phyloP scores from a whole-genome alignment of 176 grass and related monocot genomes.

The Melocanna baccifera region DNA sequence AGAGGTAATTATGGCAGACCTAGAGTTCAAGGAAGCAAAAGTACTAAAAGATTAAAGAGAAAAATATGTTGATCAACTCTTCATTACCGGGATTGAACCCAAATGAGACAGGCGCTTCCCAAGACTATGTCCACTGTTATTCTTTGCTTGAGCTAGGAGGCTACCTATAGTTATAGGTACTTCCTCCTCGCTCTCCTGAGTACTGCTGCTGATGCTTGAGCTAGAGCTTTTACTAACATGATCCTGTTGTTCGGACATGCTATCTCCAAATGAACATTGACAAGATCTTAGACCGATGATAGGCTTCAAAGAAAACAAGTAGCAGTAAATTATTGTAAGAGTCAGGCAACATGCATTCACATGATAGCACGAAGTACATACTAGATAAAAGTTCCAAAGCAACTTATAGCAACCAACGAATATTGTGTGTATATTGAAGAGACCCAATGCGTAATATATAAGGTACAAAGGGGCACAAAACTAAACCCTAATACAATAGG shows the following conservation, averaged over 20 bases:
- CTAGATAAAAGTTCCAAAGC: too few species aligned
- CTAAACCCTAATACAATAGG: too few species aligned
- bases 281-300: conserved; percentile 14
- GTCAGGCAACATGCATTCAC: neutral
- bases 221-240: conserved; percentile 75
- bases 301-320: conserved; percentile 9
- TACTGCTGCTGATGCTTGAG: conserved; percentile 79
- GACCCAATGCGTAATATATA: too few species aligned
- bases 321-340: neutral
- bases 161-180: conserved; percentile 68
- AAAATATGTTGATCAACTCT: neutral
- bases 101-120: conserved; percentile 86
- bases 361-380: neutral
- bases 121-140: conserved; percentile 51
- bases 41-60: neutral
- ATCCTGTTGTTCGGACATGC: conserved; percentile 64
- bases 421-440: too few species aligned
- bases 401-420: too few species aligned
- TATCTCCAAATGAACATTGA: conserved; percentile 44
- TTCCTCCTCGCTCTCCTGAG: conserved; percentile 81
- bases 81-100: conserved; percentile 70
- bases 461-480: too few species aligned
- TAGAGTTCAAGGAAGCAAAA: neutral
- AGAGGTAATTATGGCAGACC: neutral
- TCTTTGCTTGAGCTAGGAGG: conserved; percentile 86